Base-by-base conservation (phyloP, 148 eudicot species). In the Polygonum maritimum region DNA sequence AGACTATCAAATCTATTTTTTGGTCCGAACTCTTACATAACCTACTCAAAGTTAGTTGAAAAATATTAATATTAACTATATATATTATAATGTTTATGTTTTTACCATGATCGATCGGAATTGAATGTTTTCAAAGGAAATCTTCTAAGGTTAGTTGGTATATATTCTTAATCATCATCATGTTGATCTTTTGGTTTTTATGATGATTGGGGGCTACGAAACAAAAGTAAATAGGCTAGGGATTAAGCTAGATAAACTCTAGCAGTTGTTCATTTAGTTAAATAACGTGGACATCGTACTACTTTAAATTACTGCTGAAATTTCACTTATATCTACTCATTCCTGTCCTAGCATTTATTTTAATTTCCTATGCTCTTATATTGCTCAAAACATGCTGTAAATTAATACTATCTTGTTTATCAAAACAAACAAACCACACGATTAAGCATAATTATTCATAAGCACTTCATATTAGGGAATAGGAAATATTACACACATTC, bases 401-500 rank as follows among this genome's bases (percentile, higher is more conserved):
- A 12, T 12, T 62, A 3, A 18, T 2, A 62, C 13, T 15, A 33
- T 33, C 13, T 19, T 31, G 0, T 63, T 26, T 31, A 13, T 33
- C 18, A 35, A 11, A 35, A 67, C 38, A 2, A 16, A 21, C 9
- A 8, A 36, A 67, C 16, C 39, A 62, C n/a, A 67, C 21, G 5
- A 67, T 5, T 5, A n/a, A n/a, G 71, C 19, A 26, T 26, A 26
- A 26, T 14, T 67, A 67, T 67, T 67, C 45, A 67, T 67, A 67
- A 67, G 41, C 71, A 35, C 45, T 67, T 67, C 11, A 67, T 67
- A 67, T 36, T 36, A 36, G 44, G 3, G 45, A 62, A 67, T 36
- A 36, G 71, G 71, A 67, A 67, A 67, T 36, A 67, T 44, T 38
- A 67, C 71, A 67, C 4, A 41, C 71, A 67, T 67, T 36, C 21